Conservation (phyloP, 2,329 filamentous ascomycete species). For the Epichloe sylvatica region DNA sequence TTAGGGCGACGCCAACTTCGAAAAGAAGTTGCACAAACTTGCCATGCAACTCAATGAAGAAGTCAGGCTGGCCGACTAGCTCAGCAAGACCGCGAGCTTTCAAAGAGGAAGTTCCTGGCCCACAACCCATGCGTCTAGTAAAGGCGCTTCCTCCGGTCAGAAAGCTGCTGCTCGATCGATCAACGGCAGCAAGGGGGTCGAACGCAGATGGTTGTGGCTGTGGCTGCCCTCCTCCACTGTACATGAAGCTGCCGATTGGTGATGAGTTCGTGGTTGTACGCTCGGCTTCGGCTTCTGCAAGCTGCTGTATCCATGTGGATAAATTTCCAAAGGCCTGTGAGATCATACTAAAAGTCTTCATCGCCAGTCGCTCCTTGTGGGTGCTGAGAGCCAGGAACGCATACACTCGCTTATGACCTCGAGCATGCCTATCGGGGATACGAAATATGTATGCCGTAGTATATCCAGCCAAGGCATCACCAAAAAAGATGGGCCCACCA, state of each 20-base stretch:
- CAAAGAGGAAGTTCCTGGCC: conserved; percentile 39
- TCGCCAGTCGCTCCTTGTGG: conserved; percentile 48
- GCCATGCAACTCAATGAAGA: conserved; percentile 53
- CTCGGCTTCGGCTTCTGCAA: conserved; percentile 50
- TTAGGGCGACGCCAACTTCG: conserved; percentile 42
- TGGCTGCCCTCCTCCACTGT: conserved; percentile 21
- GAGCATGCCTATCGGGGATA: conserved; percentile 52
- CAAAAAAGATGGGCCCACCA: conserved; percentile 55
- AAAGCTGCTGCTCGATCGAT: conserved; percentile 39
- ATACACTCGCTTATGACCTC: conserved; percentile 55
- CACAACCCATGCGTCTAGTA: conserved; percentile 43
- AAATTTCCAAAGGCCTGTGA: conserved; percentile 49
- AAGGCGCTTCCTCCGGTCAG: conserved; percentile 42
- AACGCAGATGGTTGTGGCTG: conserved; percentile 15
- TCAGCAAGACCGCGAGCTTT: conserved; percentile 50
- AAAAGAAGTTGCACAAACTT: conserved; percentile 50
- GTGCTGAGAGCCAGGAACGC: conserved; percentile 53
- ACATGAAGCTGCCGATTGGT: conserved; percentile 25
- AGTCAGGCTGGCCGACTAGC: conserved; percentile 51
- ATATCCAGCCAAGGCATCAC: conserved; percentile 49
- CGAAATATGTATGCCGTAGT: conserved; percentile 59
- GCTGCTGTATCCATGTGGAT: conserved; percentile 49
- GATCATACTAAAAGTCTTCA: conserved; percentile 52
- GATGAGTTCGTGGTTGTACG: conserved; percentile 33
- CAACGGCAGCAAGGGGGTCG: conserved; percentile 18